phyloP scores from a whole-genome alignment of 768 basidiomycete genomes.

The Leccinum subgranulosum region DNA sequence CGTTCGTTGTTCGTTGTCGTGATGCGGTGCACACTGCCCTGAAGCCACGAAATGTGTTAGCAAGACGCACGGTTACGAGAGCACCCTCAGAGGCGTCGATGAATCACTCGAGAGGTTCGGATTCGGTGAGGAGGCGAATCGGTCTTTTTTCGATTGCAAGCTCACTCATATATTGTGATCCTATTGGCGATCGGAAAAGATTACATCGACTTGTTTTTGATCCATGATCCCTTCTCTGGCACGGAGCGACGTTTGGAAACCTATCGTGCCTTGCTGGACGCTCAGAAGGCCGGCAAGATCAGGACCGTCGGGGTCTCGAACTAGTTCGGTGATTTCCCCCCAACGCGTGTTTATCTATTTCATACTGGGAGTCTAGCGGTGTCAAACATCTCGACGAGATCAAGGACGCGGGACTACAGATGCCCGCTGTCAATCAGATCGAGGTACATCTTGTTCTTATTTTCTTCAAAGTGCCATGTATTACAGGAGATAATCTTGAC shows the following conservation, averaged over 20 bases:
- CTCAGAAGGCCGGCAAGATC: conserved; percentile 62
- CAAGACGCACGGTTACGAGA: conserved; percentile 60
- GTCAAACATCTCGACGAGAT: conserved; percentile 77
- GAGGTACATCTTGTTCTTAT: conserved; percentile 46
- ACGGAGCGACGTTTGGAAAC: conserved; percentile 63
- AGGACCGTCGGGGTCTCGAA: conserved; percentile 80
- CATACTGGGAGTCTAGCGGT: conserved; percentile 40
- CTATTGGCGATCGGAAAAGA: conserved; percentile 30
- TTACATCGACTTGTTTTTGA: conserved; percentile 73
- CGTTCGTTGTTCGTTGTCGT: neutral
- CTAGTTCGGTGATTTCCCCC: conserved; percentile 47
- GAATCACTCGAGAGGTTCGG: conserved; percentile 56
- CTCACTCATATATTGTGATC: neutral
- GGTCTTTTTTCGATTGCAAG: neutral
- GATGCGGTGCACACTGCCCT: neutral
- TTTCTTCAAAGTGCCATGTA: neutral
- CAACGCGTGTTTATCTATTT: neutral
- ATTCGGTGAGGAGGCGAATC: conserved; percentile 45
- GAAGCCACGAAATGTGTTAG: conserved; percentile 61
- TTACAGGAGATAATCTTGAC: conserved; percentile 2
- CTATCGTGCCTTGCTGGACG: conserved; percentile 66
- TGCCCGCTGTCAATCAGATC: conserved; percentile 78
- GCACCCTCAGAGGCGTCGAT: conserved; percentile 55
- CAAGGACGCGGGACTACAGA: conserved; percentile 52
- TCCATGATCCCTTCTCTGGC: conserved; percentile 71